These are phyloP conservation scores for Arxiozyma bovina DNA, from an alignment of 1,139 yeast species.

Conservation along the genomic window DNA sequence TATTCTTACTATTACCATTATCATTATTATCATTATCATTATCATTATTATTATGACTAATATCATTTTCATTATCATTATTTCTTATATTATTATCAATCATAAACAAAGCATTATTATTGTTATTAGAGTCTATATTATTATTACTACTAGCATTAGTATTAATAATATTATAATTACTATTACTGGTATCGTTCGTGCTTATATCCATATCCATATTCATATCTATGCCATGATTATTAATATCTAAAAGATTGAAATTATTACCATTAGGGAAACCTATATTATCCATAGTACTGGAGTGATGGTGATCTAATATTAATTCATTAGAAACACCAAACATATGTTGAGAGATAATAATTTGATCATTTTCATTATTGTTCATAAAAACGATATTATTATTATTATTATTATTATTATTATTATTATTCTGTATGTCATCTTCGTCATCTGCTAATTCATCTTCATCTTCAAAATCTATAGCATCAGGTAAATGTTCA, in stretches of 20 bases:
- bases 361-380: neutral
- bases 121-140: slow-evolving; percentile 10
- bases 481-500: slow-evolving; percentile 83
- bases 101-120: slow-evolving; percentile 22
- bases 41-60: slow-evolving; percentile 4
- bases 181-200: neutral
- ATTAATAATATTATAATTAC: no score
- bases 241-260: neutral
- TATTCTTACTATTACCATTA: slow-evolving; percentile 5
- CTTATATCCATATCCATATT: slow-evolving; percentile 1
- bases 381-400: neutral
- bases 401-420: neutral
- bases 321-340: neutral
- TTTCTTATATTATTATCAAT: neutral
- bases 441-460: slow-evolving; percentile 81
- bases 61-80: slow-evolving; percentile 6
- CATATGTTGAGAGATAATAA: slow-evolving; percentile 4
- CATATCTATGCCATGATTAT: slow-evolving; percentile 7
- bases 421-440: neutral
- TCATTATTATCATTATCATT: slow-evolving; percentile 14
- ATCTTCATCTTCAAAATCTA: slow-evolving; percentile 91
- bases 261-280: slow-evolving; percentile 1
- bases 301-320: slow-evolving; percentile 6
- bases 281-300: slow-evolving; percentile 1
- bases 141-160: no score